Percentiles rank a stretch among this genome's conserved stretches.
phyloP scores from a whole-genome alignment of 1,284 basidiomycete genomes.

The Volvariella volvacea region DNA sequence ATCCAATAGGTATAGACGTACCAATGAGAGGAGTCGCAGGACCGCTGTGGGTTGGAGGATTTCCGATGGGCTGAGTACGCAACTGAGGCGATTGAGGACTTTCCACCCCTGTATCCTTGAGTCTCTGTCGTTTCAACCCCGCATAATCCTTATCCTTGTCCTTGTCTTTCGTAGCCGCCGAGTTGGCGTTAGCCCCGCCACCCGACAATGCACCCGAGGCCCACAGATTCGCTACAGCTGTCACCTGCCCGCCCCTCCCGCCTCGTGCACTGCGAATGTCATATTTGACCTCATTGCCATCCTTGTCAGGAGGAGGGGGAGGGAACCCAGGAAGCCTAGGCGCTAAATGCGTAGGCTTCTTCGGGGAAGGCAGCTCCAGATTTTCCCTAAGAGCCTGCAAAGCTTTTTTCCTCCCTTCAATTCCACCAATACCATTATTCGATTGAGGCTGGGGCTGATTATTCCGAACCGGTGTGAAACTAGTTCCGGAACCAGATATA shows the following conservation, averaged over 20 bases:
- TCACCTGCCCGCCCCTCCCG: conserved; percentile 69
- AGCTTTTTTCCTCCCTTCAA: not conserved
- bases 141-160: no score
- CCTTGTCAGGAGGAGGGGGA: conserved; percentile 18
- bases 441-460: no score
- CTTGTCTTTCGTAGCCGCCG: no score
- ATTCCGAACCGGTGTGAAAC: no score
- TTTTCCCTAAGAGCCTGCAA: not conserved
- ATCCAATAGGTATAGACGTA: no score
- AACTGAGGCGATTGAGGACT: no score
- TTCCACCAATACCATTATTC: not conserved
- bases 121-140: no score
- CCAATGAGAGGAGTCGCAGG: no score
- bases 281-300: conserved; percentile 53
- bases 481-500: conserved; percentile 1
- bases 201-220: conserved; percentile 31
- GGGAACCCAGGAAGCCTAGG: conserved; percentile 26
- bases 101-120: no score
- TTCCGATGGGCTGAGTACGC: no score
- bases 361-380: conserved; percentile 3
- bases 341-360: conserved; percentile 11
- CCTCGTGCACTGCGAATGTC: conserved; percentile 73
- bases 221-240: conserved; percentile 71
- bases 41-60: no score
- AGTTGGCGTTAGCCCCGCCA: no score